phyloP scores from a whole-genome alignment of 192 early-diverging fungal species.

The Thamnidium elegans region DNA sequence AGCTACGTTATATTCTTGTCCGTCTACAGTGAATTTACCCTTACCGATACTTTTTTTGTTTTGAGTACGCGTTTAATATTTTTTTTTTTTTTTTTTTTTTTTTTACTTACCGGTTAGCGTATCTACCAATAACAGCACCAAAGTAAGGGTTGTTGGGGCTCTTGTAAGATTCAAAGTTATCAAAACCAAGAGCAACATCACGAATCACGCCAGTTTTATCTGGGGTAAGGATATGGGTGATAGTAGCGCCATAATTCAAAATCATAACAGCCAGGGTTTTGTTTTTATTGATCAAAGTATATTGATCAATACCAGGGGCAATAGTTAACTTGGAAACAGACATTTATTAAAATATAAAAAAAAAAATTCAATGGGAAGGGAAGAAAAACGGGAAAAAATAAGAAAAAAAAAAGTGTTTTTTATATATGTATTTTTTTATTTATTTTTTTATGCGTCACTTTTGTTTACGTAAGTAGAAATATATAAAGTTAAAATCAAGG shows the following conservation, averaged over 20 bases:
- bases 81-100: no score
- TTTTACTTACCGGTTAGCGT: slow-evolving; percentile 66
- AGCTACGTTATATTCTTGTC: slow-evolving; percentile 49
- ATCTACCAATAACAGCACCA: slow-evolving; percentile 74
- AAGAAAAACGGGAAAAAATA: neutral
- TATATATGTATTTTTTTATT: no score
- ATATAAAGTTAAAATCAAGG: no score
- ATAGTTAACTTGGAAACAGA: slow-evolving; percentile 25
- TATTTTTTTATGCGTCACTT: slow-evolving; percentile 14
- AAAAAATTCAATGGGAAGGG: neutral
- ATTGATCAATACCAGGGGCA: slow-evolving; percentile 29
- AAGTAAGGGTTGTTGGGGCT: slow-evolving; percentile 65
- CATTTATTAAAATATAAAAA: slow-evolving; percentile 11
- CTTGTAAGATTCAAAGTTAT: slow-evolving; percentile 46
- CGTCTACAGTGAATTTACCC: slow-evolving; percentile 64
- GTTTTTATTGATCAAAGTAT: slow-evolving; percentile 32
- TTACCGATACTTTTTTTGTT: slow-evolving; percentile 50
- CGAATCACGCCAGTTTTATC: slow-evolving; percentile 49
- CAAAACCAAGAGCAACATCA: slow-evolving; percentile 79
- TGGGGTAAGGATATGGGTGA: slow-evolving; percentile 63
- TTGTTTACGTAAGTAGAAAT: no score
- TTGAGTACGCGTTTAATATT: neutral
- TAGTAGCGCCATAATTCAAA: slow-evolving; percentile 62
- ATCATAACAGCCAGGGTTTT: slow-evolving; percentile 41
- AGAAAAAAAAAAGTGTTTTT: neutral